These are phyloP conservation scores for Pachysandra terminalis DNA, from an alignment of 164 flowering plant species.

Conservation along the genomic window DNA sequence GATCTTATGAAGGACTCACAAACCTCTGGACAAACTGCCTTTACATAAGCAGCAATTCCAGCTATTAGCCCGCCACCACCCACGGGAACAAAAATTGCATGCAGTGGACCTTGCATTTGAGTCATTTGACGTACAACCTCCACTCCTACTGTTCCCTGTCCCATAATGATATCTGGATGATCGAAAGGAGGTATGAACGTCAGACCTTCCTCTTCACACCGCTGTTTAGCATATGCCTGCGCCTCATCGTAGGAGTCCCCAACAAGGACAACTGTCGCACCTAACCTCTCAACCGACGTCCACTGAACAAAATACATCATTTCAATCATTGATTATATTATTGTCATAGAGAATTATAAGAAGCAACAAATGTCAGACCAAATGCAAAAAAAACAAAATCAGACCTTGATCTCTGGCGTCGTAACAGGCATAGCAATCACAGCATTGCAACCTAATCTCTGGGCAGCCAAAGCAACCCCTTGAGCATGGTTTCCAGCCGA, in stretches of 20 bases:
- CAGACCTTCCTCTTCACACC: conserved; percentile 65
- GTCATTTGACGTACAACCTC: conserved; percentile 75
- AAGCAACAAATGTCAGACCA: not conserved
- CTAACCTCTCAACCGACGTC: conserved; percentile 85
- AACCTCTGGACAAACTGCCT: conserved; percentile 85
- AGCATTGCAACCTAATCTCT: conserved; percentile 70
- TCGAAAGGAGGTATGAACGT: conserved; percentile 94
- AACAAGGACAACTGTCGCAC: conserved; percentile 79
- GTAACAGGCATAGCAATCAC: conserved; percentile 98
- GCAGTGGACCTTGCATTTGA: conserved; percentile 70
- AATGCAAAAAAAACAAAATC: not conserved
- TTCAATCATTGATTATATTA: not conserved
- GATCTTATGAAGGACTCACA: conserved; percentile 11
- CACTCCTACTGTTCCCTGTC: conserved; percentile 98
- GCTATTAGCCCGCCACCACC: conserved; percentile 99
- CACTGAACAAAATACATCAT: conserved; percentile 42
- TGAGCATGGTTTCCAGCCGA: conserved; percentile 99
- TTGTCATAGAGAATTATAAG: not conserved
- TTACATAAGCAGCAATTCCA: conserved; percentile 93
- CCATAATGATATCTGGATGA: conserved; percentile 87
- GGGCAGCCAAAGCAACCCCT: conserved; percentile 99
- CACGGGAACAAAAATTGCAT: conserved; percentile 96
- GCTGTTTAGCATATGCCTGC: conserved; percentile 78
- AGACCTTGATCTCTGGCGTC: conserved; percentile 96
- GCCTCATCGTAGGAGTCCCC: conserved; percentile 99